Percentiles rank a stretch among this genome's conserved stretches.
phyloP scores from a whole-genome alignment of 345 rosid genomes.

The Pistacia integerrima region DNA sequence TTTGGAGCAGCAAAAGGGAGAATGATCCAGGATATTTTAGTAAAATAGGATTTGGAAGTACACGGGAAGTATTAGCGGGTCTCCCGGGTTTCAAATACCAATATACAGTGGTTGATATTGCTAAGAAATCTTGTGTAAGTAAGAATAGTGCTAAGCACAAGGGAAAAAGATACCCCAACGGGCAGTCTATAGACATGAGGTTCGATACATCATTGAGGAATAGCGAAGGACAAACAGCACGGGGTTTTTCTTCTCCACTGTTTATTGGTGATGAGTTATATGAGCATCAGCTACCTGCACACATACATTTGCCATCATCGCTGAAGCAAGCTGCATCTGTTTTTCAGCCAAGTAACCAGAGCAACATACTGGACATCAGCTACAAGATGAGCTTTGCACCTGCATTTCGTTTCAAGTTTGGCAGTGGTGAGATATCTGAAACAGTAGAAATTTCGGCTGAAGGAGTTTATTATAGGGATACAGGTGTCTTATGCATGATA shows the following conservation, averaged over 20 bases:
- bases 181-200: conserved; percentile 64
- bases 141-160: conserved; percentile 36
- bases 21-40: conserved; percentile 49
- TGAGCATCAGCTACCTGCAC: conserved; percentile 14
- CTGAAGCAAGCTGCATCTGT: conserved; percentile 10
- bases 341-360: conserved; percentile 24
- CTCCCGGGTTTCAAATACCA: conserved; percentile 52
- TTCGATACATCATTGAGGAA: conserved; percentile 53
- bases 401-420: conserved; percentile 26
- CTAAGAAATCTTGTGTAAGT: conserved; percentile 39
- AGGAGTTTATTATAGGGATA: conserved; percentile 63
- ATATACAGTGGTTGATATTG: conserved; percentile 53
- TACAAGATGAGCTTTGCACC: conserved; percentile 48
- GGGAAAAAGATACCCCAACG: conserved; percentile 58
- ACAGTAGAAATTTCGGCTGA: conserved; percentile 64
- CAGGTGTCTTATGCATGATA: conserved; percentile 80
- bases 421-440: conserved; percentile 22
- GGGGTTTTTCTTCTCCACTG: conserved; percentile 59
- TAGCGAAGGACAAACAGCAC: conserved; percentile 40
- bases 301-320: background rate
- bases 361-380: conserved; percentile 64
- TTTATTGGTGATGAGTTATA: conserved; percentile 62
- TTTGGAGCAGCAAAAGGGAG: conserved; percentile 57
- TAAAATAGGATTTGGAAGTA: conserved; percentile 49
- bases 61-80: conserved; percentile 26